Evolutionary conservation across 192 early-diverging fungal species (phyloP).

Genomic region (Coemansia sp.): DNA sequence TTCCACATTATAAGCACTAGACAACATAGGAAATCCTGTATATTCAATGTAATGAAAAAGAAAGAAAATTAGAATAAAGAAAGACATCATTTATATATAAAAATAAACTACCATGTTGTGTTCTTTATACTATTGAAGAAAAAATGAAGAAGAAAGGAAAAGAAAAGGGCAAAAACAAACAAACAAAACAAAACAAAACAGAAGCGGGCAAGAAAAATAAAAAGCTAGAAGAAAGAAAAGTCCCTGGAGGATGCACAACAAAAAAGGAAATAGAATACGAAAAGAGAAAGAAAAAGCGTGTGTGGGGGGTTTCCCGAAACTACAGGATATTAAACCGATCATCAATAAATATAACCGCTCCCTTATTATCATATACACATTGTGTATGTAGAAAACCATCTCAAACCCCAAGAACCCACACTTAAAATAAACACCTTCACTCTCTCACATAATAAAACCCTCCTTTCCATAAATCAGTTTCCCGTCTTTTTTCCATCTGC

Average conservation of each 20-base stretch:
- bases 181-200: slow-evolving; percentile 5
- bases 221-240: slow-evolving; percentile 14
- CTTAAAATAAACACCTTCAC: no score
- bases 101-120: background rate
- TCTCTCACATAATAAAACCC: background rate
- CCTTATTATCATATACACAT: background rate
- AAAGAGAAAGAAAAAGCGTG: no score
- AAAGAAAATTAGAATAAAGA: background rate
- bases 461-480: background rate
- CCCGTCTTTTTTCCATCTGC: no score
- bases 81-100: no score
- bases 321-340: no score
- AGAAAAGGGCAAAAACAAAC: slow-evolving; percentile 9
- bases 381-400: background rate
- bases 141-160: slow-evolving; percentile 15
- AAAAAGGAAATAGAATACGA: no score
- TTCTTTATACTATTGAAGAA: background rate
- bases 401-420: background rate
- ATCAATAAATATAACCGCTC: background rate
- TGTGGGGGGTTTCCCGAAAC: no score
- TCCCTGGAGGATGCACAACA: no score
- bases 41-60: background rate
- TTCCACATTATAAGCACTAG: background rate
- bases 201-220: no score
- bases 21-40: background rate